A percentile compares a stretch with the other conserved stretches of the same genome.
phyloP scores from a whole-genome alignment of 495 filamentous ascomycete species.

The Podospora pseudoanserina region DNA sequence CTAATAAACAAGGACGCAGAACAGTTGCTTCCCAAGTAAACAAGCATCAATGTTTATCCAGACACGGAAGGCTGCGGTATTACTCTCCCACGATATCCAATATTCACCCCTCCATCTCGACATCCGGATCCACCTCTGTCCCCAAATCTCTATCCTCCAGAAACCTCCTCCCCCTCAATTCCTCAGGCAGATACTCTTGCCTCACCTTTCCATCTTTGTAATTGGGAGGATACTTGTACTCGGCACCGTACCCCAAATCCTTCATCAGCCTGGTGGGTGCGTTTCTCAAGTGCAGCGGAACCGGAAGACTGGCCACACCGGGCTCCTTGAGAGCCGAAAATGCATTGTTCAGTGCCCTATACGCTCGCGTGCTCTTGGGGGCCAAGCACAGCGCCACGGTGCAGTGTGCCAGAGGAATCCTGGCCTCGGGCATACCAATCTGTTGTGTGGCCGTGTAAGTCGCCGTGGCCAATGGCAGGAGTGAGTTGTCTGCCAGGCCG shows the following conservation, averaged over 20 bases:
- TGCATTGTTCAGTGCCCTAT: constrained; percentile 76
- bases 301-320: constrained; percentile 69
- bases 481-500: constrained; percentile 81
- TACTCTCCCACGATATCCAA: background rate
- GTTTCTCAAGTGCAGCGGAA: constrained; percentile 86
- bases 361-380: constrained; percentile 81
- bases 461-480: constrained; percentile 79
- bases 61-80: too few species aligned
- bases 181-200: constrained; percentile 86
- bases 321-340: constrained; percentile 71
- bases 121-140: constrained; percentile 63
- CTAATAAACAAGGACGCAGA: too few species aligned
- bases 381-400: constrained; percentile 78
- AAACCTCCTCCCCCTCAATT: constrained; percentile 64
- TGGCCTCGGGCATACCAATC: constrained; percentile 89
- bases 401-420: constrained; percentile 86
- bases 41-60: too few species aligned
- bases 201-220: constrained; percentile 77
- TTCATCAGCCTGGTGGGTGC: constrained; percentile 91
- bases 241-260: constrained; percentile 81
- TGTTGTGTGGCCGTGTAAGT: constrained; percentile 82
- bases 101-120: constrained; percentile 33
- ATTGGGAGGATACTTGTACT: constrained; percentile 96
- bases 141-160: constrained; percentile 82
- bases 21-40: too few species aligned